Base-by-base conservation (phyloP, 345 rosid species). In the Gossypium mustelinum region DNA sequence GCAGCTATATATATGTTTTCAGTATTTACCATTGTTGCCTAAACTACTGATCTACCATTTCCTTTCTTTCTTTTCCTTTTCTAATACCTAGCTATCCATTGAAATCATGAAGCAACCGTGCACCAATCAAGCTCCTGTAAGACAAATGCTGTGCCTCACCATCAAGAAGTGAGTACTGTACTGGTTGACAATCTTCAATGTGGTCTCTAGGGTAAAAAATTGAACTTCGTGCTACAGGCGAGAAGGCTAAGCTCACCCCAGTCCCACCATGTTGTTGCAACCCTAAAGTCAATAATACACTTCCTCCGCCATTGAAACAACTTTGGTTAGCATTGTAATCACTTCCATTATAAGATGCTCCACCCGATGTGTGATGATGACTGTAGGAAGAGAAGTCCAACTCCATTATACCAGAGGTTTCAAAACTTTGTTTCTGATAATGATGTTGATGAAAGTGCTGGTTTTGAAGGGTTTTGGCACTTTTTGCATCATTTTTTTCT, bases 251-350 rank as follows among this genome's bases (percentile, higher is more conserved):
- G 84, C 97, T 88, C 84, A 89, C 92, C 2, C 87, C 94, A 45
- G 80, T 79, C 11, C 88, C 89, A 17, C 83, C 89, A 58, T 89
- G 94, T 41, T 88, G 97, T 72, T 96, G 99, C 77, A 96, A 84
- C 83, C 99, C 99, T 79, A 95, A 80, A 16, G 99, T 95, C 86
- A 95, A 80, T 0, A 98, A 95, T 76, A 95, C 99, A 10, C 89
- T 97, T 45, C 91, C 90, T 22, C 92, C 90, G 24, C 85, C 80
- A 16, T 77, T 85, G 80, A 82, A 85, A 56, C 72, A 86, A 59
- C 72, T 87, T 68, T 78, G 85, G 39, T 78, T 70, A 1, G 45
- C 34, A 57, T 44, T 63, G 57, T 73, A 24, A 22, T 82, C 73
- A 60, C 79, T 73, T 34, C 41, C 41, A 34, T 34, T 34, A 34